Percentiles rank a stretch among this genome's conserved stretches.
Evolutionary conservation across 75 land plant genomes (phyloP).

Genomic region (Pinus tabuliformis): DNA sequence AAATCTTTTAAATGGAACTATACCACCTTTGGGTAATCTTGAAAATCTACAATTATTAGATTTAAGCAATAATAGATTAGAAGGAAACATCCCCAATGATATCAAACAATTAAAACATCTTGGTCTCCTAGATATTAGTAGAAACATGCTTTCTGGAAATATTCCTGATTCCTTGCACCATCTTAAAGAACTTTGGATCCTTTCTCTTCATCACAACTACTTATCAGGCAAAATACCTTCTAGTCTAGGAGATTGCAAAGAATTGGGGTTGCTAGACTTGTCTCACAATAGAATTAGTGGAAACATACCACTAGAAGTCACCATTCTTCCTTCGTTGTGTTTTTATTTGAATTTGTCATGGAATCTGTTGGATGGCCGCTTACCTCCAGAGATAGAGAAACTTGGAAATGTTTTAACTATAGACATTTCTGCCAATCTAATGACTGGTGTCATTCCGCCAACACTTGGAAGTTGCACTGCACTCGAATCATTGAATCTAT

Average conservation of each 20-base stretch:
- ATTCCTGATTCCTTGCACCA: slow-evolving; percentile 1
- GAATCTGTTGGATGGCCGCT: slow-evolving; percentile 10
- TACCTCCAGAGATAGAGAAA: slow-evolving; percentile 11
- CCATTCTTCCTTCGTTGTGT: neutral
- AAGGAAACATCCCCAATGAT: slow-evolving; percentile 18
- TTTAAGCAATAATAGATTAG: slow-evolving; percentile 15
- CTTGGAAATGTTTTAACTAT: slow-evolving; percentile 14
- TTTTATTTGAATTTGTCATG: slow-evolving; percentile 17
- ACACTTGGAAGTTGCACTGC: slow-evolving; percentile 20
- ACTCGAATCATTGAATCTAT: slow-evolving; percentile 24
- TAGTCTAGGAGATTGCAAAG: slow-evolving; percentile 5
- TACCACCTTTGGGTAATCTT: slow-evolving; percentile 15
- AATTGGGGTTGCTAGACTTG: slow-evolving; percentile 10
- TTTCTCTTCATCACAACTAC: slow-evolving; percentile 14
- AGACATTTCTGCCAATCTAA: slow-evolving; percentile 24
- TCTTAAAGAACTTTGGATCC: neutral
- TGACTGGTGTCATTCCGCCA: slow-evolving; percentile 26
- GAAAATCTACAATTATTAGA: slow-evolving; percentile 10
- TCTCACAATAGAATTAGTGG: slow-evolving; percentile 4
- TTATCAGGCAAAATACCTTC: slow-evolving; percentile 11
- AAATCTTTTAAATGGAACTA: slow-evolving; percentile 18
- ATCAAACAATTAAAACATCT: slow-evolving; percentile 19
- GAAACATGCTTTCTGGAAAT: slow-evolving; percentile 28
- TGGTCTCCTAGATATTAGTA: slow-evolving; percentile 5
- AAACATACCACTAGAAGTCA: slow-evolving; percentile 12